Percentiles rank a stretch among this genome's conserved stretches.
These are phyloP conservation scores for Sugiyamaella pinicola DNA, from an alignment of 1,139 yeast species.

Conservation along the genomic window DNA sequence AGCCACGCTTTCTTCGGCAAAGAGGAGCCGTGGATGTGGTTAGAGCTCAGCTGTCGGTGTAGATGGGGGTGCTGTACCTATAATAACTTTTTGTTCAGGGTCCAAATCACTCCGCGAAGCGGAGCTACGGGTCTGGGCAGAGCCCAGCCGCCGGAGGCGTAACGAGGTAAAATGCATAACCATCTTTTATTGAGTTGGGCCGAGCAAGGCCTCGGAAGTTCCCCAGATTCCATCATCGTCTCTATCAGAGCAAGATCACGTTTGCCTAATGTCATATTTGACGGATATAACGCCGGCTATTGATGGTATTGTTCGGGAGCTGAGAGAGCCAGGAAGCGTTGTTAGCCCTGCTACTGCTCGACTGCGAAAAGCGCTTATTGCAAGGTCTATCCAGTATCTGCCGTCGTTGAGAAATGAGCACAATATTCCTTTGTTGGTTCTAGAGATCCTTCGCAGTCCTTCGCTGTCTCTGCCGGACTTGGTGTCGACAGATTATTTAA, in stretches of 20 bases:
- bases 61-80: no score
- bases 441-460: constrained; percentile 54
- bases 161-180: not conserved
- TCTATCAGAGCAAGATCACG: not conserved
- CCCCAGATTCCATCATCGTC: constrained; percentile 4
- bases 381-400: constrained; percentile 57
- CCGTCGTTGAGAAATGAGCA: constrained; percentile 62
- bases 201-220: not conserved
- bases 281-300: constrained; percentile 16
- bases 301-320: constrained; percentile 17
- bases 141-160: no score
- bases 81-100: no score
- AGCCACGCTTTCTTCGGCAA: no score
- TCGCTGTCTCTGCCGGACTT: constrained; percentile 26
- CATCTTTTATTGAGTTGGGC: not conserved
- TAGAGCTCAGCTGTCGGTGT: no score
- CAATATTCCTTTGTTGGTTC: constrained; percentile 56
- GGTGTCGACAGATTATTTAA: constrained; percentile 28
- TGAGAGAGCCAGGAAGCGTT: no score
- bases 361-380: constrained; percentile 11
- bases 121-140: no score
- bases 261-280: constrained; percentile 6
- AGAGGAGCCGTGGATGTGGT: no score
- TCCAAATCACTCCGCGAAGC: no score
- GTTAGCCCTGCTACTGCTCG: not conserved